These are phyloP conservation scores for Misopates orontium DNA, from an alignment of 257 asterid genomes.

Conservation along the genomic window DNA sequence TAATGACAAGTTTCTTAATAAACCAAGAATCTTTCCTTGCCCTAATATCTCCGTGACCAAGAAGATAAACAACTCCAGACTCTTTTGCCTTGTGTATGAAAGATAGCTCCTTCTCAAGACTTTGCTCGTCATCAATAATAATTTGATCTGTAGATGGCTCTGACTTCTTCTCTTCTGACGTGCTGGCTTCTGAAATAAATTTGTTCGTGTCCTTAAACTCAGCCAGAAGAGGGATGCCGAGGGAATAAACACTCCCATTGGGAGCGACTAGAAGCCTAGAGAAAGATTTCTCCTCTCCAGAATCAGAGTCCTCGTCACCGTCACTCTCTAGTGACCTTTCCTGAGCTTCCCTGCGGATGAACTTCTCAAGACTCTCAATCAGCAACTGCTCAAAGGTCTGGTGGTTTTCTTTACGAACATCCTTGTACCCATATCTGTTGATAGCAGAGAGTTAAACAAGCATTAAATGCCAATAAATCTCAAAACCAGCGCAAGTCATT, in stretches of 20 bases:
- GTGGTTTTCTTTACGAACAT: slow-evolving; percentile 89
- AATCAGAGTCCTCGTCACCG: slow-evolving; percentile 61
- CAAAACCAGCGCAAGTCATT: background rate
- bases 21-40: slow-evolving; percentile 97
- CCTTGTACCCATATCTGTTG: slow-evolving; percentile 97
- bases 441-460: slow-evolving; percentile 24
- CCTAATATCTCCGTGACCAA: slow-evolving; percentile 86
- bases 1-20: slow-evolving; percentile 82
- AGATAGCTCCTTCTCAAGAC: slow-evolving; percentile 86
- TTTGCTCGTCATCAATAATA: slow-evolving; percentile 63
- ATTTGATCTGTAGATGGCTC: slow-evolving; percentile 40
- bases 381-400: slow-evolving; percentile 90
- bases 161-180: slow-evolving; percentile 44
- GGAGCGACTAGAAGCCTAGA: slow-evolving; percentile 83
- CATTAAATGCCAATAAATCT: background rate
- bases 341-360: slow-evolving; percentile 93
- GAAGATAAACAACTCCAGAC: slow-evolving; percentile 88
- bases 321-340: slow-evolving; percentile 93
- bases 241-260: slow-evolving; percentile 86
- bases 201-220: slow-evolving; percentile 59
- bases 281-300: slow-evolving; percentile 56
- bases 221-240: slow-evolving; percentile 79
- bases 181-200: slow-evolving; percentile 48
- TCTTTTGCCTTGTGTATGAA: slow-evolving; percentile 80
- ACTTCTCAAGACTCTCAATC: slow-evolving; percentile 90